Conservation (phyloP, 1,284 basidiomycete species). For the Leccinum subfulvum region DNA sequence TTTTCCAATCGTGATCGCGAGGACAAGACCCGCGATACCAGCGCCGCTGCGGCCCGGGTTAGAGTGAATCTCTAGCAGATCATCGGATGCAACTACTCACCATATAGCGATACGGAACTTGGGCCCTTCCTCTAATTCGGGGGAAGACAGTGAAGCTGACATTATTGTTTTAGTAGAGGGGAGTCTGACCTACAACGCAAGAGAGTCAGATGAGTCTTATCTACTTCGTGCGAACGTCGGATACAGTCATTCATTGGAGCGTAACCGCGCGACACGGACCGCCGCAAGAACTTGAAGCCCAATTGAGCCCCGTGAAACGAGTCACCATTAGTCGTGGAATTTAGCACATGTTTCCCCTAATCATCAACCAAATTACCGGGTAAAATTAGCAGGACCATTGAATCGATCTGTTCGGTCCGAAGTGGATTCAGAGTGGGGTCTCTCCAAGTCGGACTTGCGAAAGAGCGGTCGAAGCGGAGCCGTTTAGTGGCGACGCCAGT, state of each 20-base stretch:
- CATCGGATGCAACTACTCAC: neutral
- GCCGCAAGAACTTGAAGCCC: neutral
- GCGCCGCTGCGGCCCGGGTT: constrained; percentile 15
- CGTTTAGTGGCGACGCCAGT: neutral
- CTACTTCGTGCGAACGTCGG: neutral
- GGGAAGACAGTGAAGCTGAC: neutral
- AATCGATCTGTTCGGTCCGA: neutral
- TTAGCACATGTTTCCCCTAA: neutral
- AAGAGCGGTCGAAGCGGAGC: neutral
- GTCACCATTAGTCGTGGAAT: neutral
- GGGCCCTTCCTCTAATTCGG: neutral
- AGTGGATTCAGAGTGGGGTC: neutral
- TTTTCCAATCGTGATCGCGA: constrained; percentile 25
- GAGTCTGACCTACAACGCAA: neutral
- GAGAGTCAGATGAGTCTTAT: neutral
- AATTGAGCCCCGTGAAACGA: neutral
- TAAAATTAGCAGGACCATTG: neutral
- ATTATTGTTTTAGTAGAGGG: neutral
- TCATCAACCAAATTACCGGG: neutral
- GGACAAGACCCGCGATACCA: constrained; percentile 24
- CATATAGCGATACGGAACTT: neutral
- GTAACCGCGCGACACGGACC: neutral
- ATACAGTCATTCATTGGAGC: neutral
- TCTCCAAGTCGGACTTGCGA: neutral
- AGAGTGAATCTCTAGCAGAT: neutral